phyloP scores from a whole-genome alignment of 169 alveolate genomes.

The Cryptosporidium viatorum region DNA sequence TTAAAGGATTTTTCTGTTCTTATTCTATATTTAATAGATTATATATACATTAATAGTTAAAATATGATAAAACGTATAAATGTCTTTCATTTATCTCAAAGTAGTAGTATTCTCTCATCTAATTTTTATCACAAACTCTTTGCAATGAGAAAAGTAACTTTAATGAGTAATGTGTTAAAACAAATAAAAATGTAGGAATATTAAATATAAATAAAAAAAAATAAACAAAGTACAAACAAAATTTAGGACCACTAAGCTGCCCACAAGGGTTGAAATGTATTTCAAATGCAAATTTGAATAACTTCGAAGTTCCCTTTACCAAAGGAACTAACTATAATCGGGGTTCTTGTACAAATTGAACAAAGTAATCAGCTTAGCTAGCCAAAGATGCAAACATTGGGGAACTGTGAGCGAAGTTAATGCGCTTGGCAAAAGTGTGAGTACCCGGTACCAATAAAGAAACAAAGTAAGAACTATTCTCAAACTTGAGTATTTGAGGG shows the following conservation, averaged over 20 bases:
- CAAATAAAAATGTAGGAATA: too few species aligned
- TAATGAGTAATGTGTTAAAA: too few species aligned
- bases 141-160: too few species aligned
- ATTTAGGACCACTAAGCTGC: slow-evolving; percentile 11
- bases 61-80: too few species aligned
- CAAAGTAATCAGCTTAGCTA: not conserved
- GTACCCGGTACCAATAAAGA: slow-evolving; percentile 68
- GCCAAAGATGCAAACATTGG: not conserved
- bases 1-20: not conserved
- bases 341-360: not conserved
- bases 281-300: not conserved
- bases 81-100: too few species aligned
- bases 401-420: slow-evolving; percentile 10
- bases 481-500: slow-evolving; percentile 13
- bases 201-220: too few species aligned
- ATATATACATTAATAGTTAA: not conserved
- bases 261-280: not conserved
- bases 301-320: not conserved
- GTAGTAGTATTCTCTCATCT: not conserved
- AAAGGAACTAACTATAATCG: not conserved
- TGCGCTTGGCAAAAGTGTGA: slow-evolving; percentile 20
- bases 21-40: not conserved
- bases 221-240: not conserved
- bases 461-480: slow-evolving; percentile 33
- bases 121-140: not conserved